Percentiles rank a stretch among this genome's conserved stretches.
These are phyloP conservation scores for Furculomyces boomerangus DNA, from an alignment of 371 early-diverging fungal species.

Conservation along the genomic window DNA sequence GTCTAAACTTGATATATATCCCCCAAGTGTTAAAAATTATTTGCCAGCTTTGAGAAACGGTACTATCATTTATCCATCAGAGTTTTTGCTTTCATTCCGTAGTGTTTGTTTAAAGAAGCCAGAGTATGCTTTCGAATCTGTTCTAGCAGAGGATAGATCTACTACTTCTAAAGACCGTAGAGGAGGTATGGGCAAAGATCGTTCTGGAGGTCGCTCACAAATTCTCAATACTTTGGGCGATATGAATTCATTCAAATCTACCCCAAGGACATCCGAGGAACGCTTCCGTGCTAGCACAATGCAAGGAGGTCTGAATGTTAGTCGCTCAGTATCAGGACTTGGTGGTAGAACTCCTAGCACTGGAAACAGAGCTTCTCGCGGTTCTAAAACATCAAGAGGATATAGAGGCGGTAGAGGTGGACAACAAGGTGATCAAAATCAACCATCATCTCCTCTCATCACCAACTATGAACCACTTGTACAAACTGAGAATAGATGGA, in stretches of 20 bases:
- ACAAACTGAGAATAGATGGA: constrained; percentile 70
- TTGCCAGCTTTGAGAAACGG: constrained; percentile 8
- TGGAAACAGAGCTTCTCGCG: background rate
- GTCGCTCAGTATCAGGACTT: background rate
- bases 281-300: constrained; percentile 25
- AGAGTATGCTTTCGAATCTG: constrained; percentile 29
- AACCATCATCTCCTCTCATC: constrained; percentile 20
- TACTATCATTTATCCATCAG: constrained; percentile 26
- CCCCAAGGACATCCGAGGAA: constrained; percentile 27
- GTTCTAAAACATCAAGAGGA: background rate
- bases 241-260: constrained; percentile 19
- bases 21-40: constrained; percentile 3
- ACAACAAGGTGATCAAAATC: constrained; percentile 21
- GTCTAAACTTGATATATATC: constrained; percentile 11
- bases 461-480: constrained; percentile 51
- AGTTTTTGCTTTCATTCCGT: constrained; percentile 65
- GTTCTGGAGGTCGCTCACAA: constrained; percentile 26
- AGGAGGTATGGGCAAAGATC: constrained; percentile 32
- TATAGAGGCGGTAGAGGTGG: constrained; percentile 24
- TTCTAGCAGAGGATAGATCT: constrained; percentile 41
- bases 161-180: constrained; percentile 31
- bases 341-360: background rate
- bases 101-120: constrained; percentile 43
- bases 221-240: constrained; percentile 13
- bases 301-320: constrained; percentile 5